These are phyloP conservation scores for Trametopsis cervina DNA, from an alignment of 768 basidiomycete genomes.

Conservation along the genomic window DNA sequence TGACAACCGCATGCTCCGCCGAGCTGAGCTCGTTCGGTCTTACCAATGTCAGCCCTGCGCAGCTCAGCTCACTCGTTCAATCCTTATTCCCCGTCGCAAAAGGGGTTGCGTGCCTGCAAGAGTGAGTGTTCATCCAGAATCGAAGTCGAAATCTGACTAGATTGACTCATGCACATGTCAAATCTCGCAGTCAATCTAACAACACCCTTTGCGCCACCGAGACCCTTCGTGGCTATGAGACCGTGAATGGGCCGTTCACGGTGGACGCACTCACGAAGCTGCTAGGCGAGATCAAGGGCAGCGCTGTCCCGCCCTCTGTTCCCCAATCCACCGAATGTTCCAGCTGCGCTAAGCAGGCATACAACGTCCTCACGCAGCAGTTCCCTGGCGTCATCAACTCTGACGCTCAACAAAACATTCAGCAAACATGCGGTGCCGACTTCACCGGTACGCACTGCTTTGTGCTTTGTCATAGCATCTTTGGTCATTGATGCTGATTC, in stretches of 20 bases:
- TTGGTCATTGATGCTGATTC: neutral
- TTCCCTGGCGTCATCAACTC: constrained; percentile 17
- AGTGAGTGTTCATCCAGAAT: too few relatives aligned
- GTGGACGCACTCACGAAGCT: constrained; percentile 16
- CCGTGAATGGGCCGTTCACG: constrained; percentile 21
- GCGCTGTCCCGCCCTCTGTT: constrained; percentile 13
- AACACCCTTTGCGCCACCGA: constrained; percentile 51
- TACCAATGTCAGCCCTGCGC: constrained; percentile 14
- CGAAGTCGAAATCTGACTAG: too few relatives aligned
- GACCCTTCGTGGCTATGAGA: constrained; percentile 33
- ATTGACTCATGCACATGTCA: too few relatives aligned
- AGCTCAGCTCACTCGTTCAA: constrained; percentile 36
- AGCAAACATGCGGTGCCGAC: constrained; percentile 22
- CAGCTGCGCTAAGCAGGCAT: constrained; percentile 27
- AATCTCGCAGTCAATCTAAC: constrained; percentile 29
- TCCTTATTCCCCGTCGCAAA: constrained; percentile 49
- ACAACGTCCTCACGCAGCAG: constrained; percentile 21
- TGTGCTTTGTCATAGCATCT: neutral
- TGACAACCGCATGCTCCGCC: constrained; percentile 43
- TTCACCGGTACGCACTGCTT: constrained; percentile 25
- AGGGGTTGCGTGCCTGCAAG: constrained; percentile 52
- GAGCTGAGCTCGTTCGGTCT: constrained; percentile 28
- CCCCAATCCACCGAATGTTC: constrained; percentile 24
- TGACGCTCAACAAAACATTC: constrained; percentile 12
- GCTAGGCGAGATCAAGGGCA: constrained; percentile 5